Percentiles rank a stretch among this genome's conserved stretches.
phyloP scores from a whole-genome alignment of 257 asterid species.

The Fraxinus excelsior region DNA sequence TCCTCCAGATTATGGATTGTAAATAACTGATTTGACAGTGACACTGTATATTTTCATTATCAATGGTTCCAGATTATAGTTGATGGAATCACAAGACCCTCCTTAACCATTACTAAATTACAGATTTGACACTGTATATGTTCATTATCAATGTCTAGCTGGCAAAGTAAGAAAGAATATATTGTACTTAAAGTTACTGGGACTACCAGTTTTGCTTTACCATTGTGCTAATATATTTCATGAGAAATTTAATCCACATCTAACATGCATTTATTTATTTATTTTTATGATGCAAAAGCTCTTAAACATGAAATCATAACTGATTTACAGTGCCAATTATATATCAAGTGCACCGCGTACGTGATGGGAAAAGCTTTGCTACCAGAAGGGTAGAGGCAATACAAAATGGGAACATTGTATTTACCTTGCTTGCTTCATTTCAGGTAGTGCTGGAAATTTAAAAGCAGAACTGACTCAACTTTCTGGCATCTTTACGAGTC shows the following conservation, averaged over 20 bases:
- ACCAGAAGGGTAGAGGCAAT: constrained; percentile 96
- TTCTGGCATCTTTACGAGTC: constrained; percentile 16
- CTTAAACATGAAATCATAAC: constrained; percentile 14
- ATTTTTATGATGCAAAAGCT: background rate
- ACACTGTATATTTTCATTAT: background rate
- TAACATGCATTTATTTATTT: background rate
- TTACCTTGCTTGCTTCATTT: constrained; percentile 81
- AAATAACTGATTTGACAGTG: constrained; percentile 5
- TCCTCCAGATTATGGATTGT: background rate
- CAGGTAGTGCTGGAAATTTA: constrained; percentile 58
- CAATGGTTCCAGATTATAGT: background rate
- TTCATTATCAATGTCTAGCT: background rate
- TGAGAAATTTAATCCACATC: constrained; percentile 10
- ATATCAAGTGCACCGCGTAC: constrained; percentile 87
- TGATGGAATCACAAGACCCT: background rate
- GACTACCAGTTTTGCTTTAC: constrained; percentile 9
- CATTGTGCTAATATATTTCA: background rate
- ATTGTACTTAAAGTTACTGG: constrained; percentile 4
- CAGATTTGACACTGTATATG: constrained; percentile 2
- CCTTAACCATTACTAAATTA: background rate
- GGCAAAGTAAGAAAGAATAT: constrained; percentile 8
- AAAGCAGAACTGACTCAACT: constrained; percentile 9
- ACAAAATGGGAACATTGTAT: constrained; percentile 82
- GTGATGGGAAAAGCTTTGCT: constrained; percentile 98
- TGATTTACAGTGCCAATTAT: constrained; percentile 80